These are phyloP conservation scores for Fragaria ananassa DNA, from an alignment of 306 rosid genomes.

Conservation along the genomic window DNA sequence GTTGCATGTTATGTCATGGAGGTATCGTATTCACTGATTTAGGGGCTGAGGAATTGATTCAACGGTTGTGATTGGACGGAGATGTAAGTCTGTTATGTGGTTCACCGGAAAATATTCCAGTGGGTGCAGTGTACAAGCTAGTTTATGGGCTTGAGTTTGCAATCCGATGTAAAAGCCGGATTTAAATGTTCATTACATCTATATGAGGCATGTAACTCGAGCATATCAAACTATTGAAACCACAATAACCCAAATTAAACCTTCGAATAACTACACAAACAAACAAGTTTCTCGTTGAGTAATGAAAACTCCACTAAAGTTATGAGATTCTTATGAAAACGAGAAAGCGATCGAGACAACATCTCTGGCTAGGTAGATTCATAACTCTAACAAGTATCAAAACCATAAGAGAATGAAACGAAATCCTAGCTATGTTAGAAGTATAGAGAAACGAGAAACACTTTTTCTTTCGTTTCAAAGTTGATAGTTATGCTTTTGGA, in stretches of 20 bases:
- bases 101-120: background rate
- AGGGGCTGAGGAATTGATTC: background rate
- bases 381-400: no score
- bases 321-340: no score
- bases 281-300: no score
- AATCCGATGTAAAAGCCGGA: background rate
- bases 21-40: background rate
- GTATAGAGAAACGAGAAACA: no score
- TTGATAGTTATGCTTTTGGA: no score
- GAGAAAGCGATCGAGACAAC: no score
- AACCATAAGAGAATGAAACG: no score
- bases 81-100: background rate
- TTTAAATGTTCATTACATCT: background rate
- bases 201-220: background rate
- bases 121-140: background rate
- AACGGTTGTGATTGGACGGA: background rate
- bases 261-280: no score
- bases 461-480: background rate
- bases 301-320: no score
- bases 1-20: background rate
- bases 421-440: background rate
- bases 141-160: background rate
- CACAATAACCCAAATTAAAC: no score
- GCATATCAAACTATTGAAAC: no score
- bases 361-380: no score